phyloP scores from a whole-genome alignment of 2,329 filamentous ascomycete species.

The Pseudogymnoascus destructans region DNA sequence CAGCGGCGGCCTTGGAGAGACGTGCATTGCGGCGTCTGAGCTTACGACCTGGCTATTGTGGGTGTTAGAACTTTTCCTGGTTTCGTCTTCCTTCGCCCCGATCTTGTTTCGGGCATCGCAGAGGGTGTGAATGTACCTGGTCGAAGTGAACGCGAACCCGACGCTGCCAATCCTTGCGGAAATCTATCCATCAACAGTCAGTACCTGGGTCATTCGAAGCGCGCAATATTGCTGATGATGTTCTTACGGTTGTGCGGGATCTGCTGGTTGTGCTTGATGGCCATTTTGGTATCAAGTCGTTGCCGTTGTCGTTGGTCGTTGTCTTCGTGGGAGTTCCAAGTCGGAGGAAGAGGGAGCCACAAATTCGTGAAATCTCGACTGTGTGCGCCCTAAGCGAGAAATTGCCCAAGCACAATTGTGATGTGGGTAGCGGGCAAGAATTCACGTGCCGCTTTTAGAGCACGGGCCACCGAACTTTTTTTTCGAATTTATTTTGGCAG shows the following conservation, averaged over 20 bases:
- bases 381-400: conserved; percentile 8
- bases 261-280: conserved; percentile 99
- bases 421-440: not conserved
- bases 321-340: conserved; percentile 8
- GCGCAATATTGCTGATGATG: conserved; percentile 22
- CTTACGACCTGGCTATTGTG: conserved; percentile 81
- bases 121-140: conserved; percentile 59
- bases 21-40: conserved; percentile 80
- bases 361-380: conserved; percentile 8
- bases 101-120: conserved; percentile 13
- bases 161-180: conserved; percentile 99
- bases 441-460: not conserved
- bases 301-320: conserved; percentile 10
- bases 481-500: not conserved
- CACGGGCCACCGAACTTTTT: conserved; percentile 1
- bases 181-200: conserved; percentile 46
- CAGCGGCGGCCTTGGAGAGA: conserved; percentile 83
- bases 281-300: conserved; percentile 32
- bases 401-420: conserved; percentile 6
- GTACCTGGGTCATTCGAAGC: conserved; percentile 18
- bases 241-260: conserved; percentile 85
- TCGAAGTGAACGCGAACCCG: conserved; percentile 99
- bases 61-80: conserved; percentile 23
- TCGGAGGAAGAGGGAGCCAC: conserved; percentile 7
- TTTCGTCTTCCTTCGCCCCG: conserved; percentile 10